phyloP scores from a whole-genome alignment of 768 basidiomycete genomes.

The Mycena epipterygia region DNA sequence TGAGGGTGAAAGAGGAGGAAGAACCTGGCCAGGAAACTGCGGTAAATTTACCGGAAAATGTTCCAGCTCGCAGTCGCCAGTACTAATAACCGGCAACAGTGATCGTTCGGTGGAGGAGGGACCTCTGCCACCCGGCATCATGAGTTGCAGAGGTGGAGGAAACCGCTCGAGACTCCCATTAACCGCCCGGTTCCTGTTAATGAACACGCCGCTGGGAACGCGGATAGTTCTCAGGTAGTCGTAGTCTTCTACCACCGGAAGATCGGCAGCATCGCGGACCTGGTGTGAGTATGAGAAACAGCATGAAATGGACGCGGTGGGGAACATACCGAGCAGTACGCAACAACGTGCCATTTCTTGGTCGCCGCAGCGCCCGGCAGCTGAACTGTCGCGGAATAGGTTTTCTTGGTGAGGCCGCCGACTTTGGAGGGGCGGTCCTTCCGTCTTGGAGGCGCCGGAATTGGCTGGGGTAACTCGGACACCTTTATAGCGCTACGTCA shows the following conservation, averaged over 20 bases:
- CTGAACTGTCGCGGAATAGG: constrained; percentile 71
- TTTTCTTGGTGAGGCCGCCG: constrained; percentile 75
- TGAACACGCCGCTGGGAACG: constrained; percentile 65
- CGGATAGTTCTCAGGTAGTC: constrained; percentile 62
- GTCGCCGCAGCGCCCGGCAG: constrained; percentile 57
- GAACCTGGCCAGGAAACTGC: background rate
- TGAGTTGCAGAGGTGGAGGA: background rate
- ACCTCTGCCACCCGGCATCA: background rate
- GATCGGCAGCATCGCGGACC: constrained; percentile 53
- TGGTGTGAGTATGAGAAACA: constrained; percentile 3
- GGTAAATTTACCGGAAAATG: background rate
- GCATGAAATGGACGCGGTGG: background rate
- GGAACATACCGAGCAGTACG: constrained; percentile 66
- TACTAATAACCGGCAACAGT: background rate
- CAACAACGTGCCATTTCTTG: constrained; percentile 74
- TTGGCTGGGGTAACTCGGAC: constrained; percentile 57
- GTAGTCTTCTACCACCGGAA: constrained; percentile 69
- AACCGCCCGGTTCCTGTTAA: constrained; percentile 52
- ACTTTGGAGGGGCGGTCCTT: constrained; percentile 72
- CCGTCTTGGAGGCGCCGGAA: constrained; percentile 62
- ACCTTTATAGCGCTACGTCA: constrained; percentile 59
- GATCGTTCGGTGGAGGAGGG: background rate
- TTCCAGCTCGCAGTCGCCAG: background rate
- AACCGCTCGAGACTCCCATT: constrained; percentile 3
- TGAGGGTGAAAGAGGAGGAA: constrained; percentile 25